These are phyloP conservation scores for Globisporangium irregulare DNA, from an alignment of 352 stramenopile genomes.

Conservation along the genomic window DNA sequence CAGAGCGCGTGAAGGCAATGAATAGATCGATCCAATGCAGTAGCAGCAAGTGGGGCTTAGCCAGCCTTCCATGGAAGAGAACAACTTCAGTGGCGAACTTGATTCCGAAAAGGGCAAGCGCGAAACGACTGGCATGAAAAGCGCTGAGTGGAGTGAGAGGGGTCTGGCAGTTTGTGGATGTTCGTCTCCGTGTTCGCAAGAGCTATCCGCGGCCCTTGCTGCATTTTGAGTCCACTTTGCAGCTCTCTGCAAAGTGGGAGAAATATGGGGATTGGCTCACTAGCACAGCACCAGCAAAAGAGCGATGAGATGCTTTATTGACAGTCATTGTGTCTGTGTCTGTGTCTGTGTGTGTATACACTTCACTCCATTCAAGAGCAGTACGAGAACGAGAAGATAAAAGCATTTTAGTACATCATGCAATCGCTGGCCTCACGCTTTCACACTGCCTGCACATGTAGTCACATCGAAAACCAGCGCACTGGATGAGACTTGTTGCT, in stretches of 20 bases:
- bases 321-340: not conserved
- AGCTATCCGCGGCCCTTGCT: no score
- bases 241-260: not conserved
- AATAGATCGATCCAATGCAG: not conserved
- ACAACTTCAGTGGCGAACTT: not conserved
- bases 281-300: not conserved
- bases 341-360: not conserved
- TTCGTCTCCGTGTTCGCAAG: not conserved
- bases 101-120: not conserved
- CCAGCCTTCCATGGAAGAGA: not conserved
- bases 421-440: not conserved
- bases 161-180: not conserved
- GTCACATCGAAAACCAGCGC: not conserved
- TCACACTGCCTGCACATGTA: not conserved
- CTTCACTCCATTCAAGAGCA: not conserved
- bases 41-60: not conserved
- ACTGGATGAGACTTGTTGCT: not conserved
- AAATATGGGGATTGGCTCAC: not conserved
- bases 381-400: not conserved
- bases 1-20: not conserved
- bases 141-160: not conserved
- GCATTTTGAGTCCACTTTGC: not conserved
- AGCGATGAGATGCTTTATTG: not conserved
- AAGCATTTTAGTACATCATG: not conserved
- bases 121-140: not conserved